Base-by-base conservation (phyloP, 495 filamentous ascomycete species). In the Trichoderma orchidacearum region DNA sequence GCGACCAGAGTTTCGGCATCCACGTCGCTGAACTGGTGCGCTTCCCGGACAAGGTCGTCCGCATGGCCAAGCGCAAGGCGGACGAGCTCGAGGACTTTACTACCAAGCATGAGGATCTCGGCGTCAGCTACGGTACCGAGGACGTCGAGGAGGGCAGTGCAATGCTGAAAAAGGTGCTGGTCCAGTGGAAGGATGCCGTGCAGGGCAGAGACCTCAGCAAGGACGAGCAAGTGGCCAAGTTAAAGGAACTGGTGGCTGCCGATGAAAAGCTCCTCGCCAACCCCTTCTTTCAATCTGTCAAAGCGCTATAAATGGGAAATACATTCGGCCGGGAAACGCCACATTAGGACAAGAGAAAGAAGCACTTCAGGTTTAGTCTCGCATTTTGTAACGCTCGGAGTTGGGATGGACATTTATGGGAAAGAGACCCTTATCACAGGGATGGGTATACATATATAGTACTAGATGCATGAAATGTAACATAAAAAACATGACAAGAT, bases 81-180 rank as follows among this genome's bases (percentile, higher is more conserved):
- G 93, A 96, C 67, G 93, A 99, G 75, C 76, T 99, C 17, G 93
- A 99, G 69, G 93, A 98, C 67, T 98, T 98, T 63, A 86, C 87
- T 0, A 83, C 83, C 54, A 84, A 88, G 63, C 80, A 83, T 63
- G 85, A 82, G 34, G 75, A 80, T 11, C 61, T 72, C 21, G 71
- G 81, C 15, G 72, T 80, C 56, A 56, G 66, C 34, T 85, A 90
- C 64, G 84, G 78, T 53, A 90, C 88, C 62, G 80, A 90, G 63
- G 88, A 99, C 62, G 85, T 96, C 5, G 89, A 95, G 64, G 84
- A 93, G 64, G 93, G 93, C n/a, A 95, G 83, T 61, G 78, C 77
- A 5, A 68, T 95, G 64, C 76, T 99, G 38, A 96, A 97, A 70
- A 85, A 84, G 11, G 80, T 96, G 69, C 68, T 97, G 35, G 68